Evolutionary conservation across 2,329 filamentous ascomycete genomes (phyloP), one percentile per base, ranked within the genome.

Genomic region (Talaromyces sp.): DNA sequence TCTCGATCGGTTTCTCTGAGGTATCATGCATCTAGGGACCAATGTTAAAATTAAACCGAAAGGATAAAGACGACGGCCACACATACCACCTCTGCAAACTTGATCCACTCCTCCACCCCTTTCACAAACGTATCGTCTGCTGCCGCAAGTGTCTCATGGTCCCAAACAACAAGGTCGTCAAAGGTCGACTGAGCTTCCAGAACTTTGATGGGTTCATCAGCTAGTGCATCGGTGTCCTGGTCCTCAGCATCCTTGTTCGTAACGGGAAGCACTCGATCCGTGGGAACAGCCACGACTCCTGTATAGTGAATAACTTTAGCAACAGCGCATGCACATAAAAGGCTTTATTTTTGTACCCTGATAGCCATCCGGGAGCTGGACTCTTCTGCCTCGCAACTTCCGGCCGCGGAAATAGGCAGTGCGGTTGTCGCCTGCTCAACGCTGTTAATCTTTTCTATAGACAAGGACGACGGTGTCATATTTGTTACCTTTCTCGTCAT

Each of bases 161-260:
- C 87, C 92, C 92, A 97, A n/a, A 96, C 81, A 3, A 91, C 76
- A 56, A 96, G 72, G 58, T 89, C 81, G 7, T 91, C 85, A 70
- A 97, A 97, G 17, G 80, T 80, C 1, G 85, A 86, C 21, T 86
- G 79, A 50, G 85, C 79, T 56, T 89, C 82, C 65, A 93, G 73
- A 1, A 82, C 76, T 21, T 79, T 80, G 10, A 85, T 82, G 1
- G 83, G 79, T 26, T 83, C 79, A 12, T 77, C 72, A 8, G 70
- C 77, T 1, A 78, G 76, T 17, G 81, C 75, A 10, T 80, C 79
- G 2, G 75, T 69, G 1, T 78, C 24, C 5, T 56, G 50, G 43
- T 38, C 29, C 19, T 50, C 51, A n/a, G 11, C 70, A 2, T 81
- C 79, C 38, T 74, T 70, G 14, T 77, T 70, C 19, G 75, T 72